Conservation (phyloP, 306 rosid genomes). For the Cucurbita moschata region DNA sequence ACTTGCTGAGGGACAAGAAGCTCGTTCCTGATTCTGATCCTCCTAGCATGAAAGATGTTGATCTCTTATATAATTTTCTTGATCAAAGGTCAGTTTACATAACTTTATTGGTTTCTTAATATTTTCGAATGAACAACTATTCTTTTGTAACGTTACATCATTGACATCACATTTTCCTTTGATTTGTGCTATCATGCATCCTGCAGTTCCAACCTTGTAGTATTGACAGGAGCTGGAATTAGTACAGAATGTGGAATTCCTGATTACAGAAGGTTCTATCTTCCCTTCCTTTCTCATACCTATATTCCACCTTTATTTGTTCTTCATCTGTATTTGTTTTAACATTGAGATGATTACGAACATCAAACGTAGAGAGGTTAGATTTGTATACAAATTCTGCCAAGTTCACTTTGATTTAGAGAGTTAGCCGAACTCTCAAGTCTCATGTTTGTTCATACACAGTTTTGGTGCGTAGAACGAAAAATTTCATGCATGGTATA, state of each 20-base stretch:
- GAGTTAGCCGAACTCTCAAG: background rate
- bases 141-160: background rate
- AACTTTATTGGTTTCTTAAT: background rate
- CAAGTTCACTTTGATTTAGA: background rate
- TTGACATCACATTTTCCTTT: background rate
- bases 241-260: slow-evolving; percentile 98
- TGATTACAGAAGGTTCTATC: slow-evolving; percentile 71
- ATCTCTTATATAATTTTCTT: slow-evolving; percentile 52
- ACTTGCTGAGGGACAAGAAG: slow-evolving; percentile 38
- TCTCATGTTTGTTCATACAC: background rate
- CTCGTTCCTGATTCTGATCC: slow-evolving; percentile 72
- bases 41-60: slow-evolving; percentile 54
- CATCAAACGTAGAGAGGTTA: background rate
- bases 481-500: too few species aligned
- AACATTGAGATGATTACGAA: background rate
- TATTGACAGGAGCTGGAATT: slow-evolving; percentile 84
- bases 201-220: slow-evolving; percentile 51
- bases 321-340: background rate
- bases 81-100: slow-evolving; percentile 40
- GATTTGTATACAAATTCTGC: background rate
- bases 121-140: background rate
- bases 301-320: background rate
- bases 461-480: too few species aligned
- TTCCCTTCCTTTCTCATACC: slow-evolving; percentile 2
- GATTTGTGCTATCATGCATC: slow-evolving; percentile 3